Conservation (phyloP, 225 moss, liverwort and hornwort species). For the Lunularia cruciata region DNA sequence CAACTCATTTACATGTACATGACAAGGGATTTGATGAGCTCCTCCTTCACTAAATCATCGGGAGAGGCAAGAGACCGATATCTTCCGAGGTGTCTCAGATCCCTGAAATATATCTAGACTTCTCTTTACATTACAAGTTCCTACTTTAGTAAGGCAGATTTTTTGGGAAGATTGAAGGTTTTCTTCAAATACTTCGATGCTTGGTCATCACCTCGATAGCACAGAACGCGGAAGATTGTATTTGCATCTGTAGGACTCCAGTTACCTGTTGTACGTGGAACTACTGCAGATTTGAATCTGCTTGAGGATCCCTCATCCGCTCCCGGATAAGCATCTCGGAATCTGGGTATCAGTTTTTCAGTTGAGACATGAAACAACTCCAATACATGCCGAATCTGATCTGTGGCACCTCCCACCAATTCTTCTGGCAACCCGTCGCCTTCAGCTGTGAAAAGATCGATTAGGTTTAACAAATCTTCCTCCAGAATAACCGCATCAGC, state of each 20-base stretch:
- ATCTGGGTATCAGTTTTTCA: slow-evolving; percentile 59
- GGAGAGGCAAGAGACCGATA: background rate
- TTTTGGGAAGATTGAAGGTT: slow-evolving; percentile 76
- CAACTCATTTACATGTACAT: slow-evolving; percentile 12
- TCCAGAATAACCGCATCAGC: slow-evolving; percentile 54
- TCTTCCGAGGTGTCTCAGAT: background rate
- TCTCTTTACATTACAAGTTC: background rate
- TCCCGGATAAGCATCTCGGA: slow-evolving; percentile 39
- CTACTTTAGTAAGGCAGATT: slow-evolving; percentile 30
- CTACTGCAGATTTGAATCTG: slow-evolving; percentile 43
- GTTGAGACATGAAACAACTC: slow-evolving; percentile 57
- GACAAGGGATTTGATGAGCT: background rate
- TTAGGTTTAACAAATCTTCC: slow-evolving; percentile 62
- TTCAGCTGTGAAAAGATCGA: slow-evolving; percentile 82
- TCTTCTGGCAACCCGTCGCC: slow-evolving; percentile 82
- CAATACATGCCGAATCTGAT: slow-evolving; percentile 47
- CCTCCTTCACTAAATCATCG: background rate
- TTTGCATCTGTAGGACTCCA: slow-evolving; percentile 78
- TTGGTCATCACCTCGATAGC: slow-evolving; percentile 68
- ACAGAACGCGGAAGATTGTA: slow-evolving; percentile 77
- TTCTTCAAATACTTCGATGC: slow-evolving; percentile 82
- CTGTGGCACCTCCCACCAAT: slow-evolving; percentile 63
- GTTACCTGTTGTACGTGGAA: slow-evolving; percentile 73
- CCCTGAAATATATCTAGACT: background rate
- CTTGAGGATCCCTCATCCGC: slow-evolving; percentile 40